phyloP scores from a whole-genome alignment of 352 stramenopile genomes.

The Pythium angustatum region DNA sequence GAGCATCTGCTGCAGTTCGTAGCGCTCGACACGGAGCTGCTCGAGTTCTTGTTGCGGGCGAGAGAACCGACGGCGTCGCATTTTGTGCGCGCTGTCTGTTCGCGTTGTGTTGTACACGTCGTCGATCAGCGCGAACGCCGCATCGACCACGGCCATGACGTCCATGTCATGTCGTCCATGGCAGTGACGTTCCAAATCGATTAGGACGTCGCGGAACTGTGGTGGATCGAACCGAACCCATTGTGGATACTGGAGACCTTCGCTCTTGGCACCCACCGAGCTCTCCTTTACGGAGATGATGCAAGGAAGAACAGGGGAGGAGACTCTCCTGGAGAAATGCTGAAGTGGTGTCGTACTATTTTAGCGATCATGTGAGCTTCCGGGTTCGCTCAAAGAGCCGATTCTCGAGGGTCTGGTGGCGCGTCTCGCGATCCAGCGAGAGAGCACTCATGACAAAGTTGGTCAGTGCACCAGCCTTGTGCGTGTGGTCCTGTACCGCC shows the following conservation, averaged over 20 bases:
- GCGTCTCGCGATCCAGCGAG: conserved; percentile 3
- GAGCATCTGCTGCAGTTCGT: neutral
- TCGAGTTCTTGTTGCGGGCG: neutral
- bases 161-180: too few species aligned
- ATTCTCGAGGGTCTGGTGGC: conserved; percentile 16
- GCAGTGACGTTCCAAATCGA: too few species aligned
- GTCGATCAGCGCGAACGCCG: neutral
- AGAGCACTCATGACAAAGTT: conserved; percentile 20
- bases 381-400: conserved; percentile 2
- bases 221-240: too few species aligned
- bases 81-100: neutral
- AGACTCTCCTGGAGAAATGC: neutral
- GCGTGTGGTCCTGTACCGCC: neutral
- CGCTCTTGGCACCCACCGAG: too few species aligned
- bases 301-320: too few species aligned
- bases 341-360: too few species aligned
- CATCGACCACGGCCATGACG: too few species aligned
- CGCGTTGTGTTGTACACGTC: neutral
- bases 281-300: too few species aligned
- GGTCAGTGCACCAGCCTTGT: conserved; percentile 18
- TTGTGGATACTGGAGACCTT: too few species aligned
- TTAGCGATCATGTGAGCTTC: too few species aligned
- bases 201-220: too few species aligned
- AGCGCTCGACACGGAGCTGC: neutral
- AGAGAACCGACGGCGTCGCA: neutral